Evolutionary conservation across 805 yeast genomes (phyloP), one percentile per base, ranked within the genome.

Genomic region (Suhomyces pyralidae): DNA sequence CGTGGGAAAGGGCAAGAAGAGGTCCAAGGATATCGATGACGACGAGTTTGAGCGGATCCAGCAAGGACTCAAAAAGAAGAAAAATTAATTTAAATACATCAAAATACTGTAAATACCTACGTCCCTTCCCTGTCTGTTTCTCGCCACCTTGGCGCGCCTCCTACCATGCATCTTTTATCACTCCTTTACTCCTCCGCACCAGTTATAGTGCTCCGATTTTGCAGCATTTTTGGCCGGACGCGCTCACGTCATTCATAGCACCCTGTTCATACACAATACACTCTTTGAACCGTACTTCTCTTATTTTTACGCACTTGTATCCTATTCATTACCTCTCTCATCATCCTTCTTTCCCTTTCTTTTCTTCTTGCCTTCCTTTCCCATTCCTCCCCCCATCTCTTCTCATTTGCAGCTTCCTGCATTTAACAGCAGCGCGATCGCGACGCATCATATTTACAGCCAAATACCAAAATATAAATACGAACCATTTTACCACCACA

Each of bases 21-120:
- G 69, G 58, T 55, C 56, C 51, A 61, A 66, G 50, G 81, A 79
- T 3, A 62, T 79, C 0, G 75, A 70, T 53, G 85, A 82, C 43
- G 81, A 70, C 2, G 85, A 81, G 59, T 82, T 82, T 57, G 77
- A 74, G 10, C 65, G 64, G 54, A 70, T 79, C 22, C 83, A 79
- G 58, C 60, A 61, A 54, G 69, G 74, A 34, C 58, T 65, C 56
- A 71, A 68, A 56, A 68, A 65, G 57, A 68, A 28, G 25, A 38
- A 43, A 28, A 24, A 34, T 30, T 43, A 12, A 17, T n/a, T 2
- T 17, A 32, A 26, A 26, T 28, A 28, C 32, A 5, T 5, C 6
- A 28, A 12, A 28, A 10, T 12, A 28, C 5, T 4, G n/a, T 26
- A 26, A 2, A 4, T 20, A 20, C 22, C 22, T 26, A 26, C 12